phyloP scores from a whole-genome alignment of 1,284 basidiomycete species.

The Trichosporon inkin region DNA sequence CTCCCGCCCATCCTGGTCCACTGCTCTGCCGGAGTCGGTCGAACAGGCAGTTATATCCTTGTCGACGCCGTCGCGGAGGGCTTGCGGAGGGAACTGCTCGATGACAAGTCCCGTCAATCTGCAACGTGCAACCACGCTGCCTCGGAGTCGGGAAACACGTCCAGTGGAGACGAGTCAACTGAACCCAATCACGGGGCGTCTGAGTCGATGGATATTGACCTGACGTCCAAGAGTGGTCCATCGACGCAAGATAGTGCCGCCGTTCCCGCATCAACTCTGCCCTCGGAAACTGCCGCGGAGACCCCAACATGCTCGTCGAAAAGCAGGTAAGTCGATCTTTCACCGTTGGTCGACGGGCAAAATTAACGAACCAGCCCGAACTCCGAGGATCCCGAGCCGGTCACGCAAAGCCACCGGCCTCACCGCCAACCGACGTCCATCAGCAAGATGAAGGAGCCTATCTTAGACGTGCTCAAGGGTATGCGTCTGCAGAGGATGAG shows the following conservation, averaged over 20 bases:
- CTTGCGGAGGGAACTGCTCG: constrained; percentile 58
- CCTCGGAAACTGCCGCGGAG: background rate
- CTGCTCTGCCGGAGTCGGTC: constrained; percentile 78
- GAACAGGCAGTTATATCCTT: constrained; percentile 86
- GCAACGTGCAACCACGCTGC: background rate
- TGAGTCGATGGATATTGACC: background rate
- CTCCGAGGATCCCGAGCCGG: constrained; percentile 11
- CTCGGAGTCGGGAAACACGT: background rate
- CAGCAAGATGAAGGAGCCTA: constrained; percentile 64
- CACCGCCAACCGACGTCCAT: constrained; percentile 58
- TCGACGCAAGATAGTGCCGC: background rate
- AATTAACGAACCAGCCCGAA: background rate
- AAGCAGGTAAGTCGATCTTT: background rate
- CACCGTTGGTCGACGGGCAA: no score
- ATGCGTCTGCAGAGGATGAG: constrained; percentile 91
- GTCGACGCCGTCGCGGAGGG: constrained; percentile 80
- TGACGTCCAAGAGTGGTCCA: background rate
- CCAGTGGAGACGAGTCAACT: background rate
- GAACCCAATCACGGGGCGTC: background rate
- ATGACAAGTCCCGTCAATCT: background rate
- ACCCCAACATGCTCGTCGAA: background rate
- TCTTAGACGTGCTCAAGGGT: constrained; percentile 72
- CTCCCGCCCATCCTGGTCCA: constrained; percentile 51
- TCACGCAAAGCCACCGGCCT: constrained; percentile 26
- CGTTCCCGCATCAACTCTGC: background rate